These are phyloP conservation scores for Mycena metata DNA, from an alignment of 768 basidiomycete species.

Conservation along the genomic window DNA sequence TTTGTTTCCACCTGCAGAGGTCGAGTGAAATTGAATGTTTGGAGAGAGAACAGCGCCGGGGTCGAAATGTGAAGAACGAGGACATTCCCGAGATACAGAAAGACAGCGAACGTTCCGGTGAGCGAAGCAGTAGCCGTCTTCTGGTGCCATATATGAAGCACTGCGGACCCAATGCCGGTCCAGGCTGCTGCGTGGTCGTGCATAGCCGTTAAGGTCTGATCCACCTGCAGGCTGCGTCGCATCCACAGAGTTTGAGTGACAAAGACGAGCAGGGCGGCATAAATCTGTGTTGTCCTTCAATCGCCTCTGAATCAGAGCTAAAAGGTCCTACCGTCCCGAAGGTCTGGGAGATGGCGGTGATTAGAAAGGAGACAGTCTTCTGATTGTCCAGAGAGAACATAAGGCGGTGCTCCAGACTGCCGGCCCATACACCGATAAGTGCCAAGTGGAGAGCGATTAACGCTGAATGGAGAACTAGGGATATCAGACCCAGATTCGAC, in stretches of 20 bases:
- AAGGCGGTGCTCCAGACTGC: too few species aligned
- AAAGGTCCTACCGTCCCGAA: too few species aligned
- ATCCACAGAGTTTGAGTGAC: constrained; percentile 40
- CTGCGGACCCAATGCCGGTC: constrained; percentile 41
- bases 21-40: constrained; percentile 1
- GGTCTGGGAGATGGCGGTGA: too few species aligned
- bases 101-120: constrained; percentile 30
- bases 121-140: constrained; percentile 29
- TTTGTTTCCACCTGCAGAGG: neutral
- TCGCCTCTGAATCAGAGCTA: too few species aligned
- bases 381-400: too few species aligned
- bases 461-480: too few species aligned
- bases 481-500: too few species aligned
- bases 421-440: too few species aligned
- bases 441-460: too few species aligned
- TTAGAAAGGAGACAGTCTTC: too few species aligned
- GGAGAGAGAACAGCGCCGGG: constrained; percentile 40
- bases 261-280: constrained; percentile 32
- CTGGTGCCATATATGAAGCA: constrained; percentile 37
- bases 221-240: constrained; percentile 10
- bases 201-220: constrained; percentile 35
- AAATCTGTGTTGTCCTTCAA: constrained; percentile 3
- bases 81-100: constrained; percentile 37
- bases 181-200: constrained; percentile 42
- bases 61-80: constrained; percentile 41